These are phyloP conservation scores for Pterulicium gracile DNA, from an alignment of 1,284 basidiomycete genomes.

Conservation along the genomic window DNA sequence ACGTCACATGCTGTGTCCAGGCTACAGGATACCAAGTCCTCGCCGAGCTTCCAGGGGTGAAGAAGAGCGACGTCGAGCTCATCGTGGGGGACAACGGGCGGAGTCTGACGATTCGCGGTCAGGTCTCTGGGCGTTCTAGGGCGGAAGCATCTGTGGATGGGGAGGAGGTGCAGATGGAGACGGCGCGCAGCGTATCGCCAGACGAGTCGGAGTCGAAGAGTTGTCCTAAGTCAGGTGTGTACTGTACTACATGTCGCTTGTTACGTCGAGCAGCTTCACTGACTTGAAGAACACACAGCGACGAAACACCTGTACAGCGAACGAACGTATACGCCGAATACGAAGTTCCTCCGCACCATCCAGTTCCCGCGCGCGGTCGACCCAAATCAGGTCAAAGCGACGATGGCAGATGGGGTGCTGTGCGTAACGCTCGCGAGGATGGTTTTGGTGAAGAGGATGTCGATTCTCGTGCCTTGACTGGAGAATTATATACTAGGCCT, in stretches of 20 bases:
- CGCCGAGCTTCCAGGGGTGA: constrained; percentile 20
- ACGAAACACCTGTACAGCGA: constrained; percentile 1
- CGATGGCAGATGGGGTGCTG: constrained; percentile 18
- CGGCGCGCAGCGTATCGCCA: no score
- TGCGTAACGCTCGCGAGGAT: constrained; percentile 9
- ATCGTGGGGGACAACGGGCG: constrained; percentile 17
- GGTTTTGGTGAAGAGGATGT: neutral
- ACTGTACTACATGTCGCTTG: no score
- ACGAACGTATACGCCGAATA: constrained; percentile 4
- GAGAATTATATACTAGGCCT: no score
- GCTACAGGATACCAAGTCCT: constrained; percentile 15
- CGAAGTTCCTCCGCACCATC: constrained; percentile 15
- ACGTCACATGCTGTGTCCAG: neutral
- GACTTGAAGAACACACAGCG: no score
- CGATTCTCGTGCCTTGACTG: no score
- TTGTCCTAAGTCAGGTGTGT: no score
- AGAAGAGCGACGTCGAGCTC: constrained; percentile 21
- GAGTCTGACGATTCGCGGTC: constrained; percentile 17
- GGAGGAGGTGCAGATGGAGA: no score
- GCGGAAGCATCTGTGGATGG: no score
- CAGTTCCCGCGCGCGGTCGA: constrained; percentile 18
- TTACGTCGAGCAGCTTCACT: no score
- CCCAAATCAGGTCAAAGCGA: constrained; percentile 14
- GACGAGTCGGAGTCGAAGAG: no score
- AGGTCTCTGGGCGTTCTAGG: neutral